Base-by-base conservation (phyloP, 2,329 filamentous ascomycete genomes). In the Helminthosporium solani region DNA sequence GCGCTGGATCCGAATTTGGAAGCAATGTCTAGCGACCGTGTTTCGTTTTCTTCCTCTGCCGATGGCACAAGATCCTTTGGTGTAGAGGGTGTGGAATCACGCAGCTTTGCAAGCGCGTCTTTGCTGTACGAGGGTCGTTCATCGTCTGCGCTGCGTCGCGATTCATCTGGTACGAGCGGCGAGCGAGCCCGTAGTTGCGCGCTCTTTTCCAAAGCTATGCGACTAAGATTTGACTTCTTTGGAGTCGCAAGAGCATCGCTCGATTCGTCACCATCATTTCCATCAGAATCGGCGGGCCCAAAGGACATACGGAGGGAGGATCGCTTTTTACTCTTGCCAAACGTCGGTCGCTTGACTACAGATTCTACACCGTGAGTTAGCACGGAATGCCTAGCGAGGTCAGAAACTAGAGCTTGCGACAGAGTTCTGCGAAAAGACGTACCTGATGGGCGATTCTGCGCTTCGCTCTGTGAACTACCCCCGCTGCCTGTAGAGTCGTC, bases 71-170 rank as follows among this genome's bases (percentile, higher is more conserved):
- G 61, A 47, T 88, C 80, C 52, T 82, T 85, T 0, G 90, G 91
- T 0, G 88, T 91, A 19, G 85, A 88, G 0, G 90, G 90, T 0
- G 91, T 96, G 11, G 88, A 90, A 48, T 84, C 87, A 52, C 90
- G 88, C 12, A 99, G 78, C 66, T 96, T 89, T 27, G 88, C 84
- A 16, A 99, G 77, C 55, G 92, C 89, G 58, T 95, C 89, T 61
- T 87, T 88, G 73, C 81, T 95, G 67, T 99, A 97, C 47, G 75
- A 86, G 0, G 90, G 90, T 30, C 86, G 77, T 41, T 85, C 85
- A 14, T 86, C 83, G 12, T 88, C 84, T 12, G 53, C 42, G 19
- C 45, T 42, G 0, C 63, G 57, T 8, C 68, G 82, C 0, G 88
- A 68, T 2, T 76, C 73, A n/a, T 76, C 69, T 51, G 76, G 59